A percentile compares a stretch with the other conserved stretches of the same genome.
Evolutionary conservation across 441 rosid genomes (phyloP).

Genomic region (Eugenia klotzschiana): DNA sequence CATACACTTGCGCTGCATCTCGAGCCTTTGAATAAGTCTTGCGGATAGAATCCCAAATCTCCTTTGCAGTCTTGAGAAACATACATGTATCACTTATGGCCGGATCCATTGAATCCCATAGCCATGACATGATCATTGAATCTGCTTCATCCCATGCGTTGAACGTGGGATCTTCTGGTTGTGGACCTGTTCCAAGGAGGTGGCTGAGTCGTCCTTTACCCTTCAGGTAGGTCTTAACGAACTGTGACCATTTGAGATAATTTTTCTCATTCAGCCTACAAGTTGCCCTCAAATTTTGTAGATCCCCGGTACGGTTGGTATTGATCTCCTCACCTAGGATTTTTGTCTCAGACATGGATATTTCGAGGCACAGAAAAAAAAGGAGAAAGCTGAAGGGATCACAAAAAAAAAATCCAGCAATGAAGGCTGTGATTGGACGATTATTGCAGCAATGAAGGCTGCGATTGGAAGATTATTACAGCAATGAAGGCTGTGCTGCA

Average conservation of each 20-base stretch:
- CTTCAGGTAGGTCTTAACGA: neutral
- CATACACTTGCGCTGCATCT: no score
- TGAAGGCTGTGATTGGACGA: neutral
- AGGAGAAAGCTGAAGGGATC: neutral
- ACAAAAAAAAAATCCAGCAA: neutral
- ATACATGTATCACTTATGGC: neutral
- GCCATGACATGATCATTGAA: neutral
- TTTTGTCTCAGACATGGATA: neutral
- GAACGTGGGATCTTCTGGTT: neutral
- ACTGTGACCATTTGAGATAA: neutral
- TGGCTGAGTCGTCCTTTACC: neutral
- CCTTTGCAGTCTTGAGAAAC: neutral
- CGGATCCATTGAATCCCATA: neutral
- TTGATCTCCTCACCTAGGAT: neutral
- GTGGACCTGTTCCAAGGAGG: neutral
- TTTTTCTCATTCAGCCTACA: neutral
- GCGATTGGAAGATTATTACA: no score
- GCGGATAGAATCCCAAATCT: neutral
- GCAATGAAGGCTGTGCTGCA: neutral
- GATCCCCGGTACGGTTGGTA: neutral
- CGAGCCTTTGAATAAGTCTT: neutral
- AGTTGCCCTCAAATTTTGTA: neutral
- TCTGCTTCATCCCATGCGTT: neutral
- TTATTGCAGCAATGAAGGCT: no score
- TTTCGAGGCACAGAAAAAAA: neutral